Evolutionary conservation across 192 early-diverging fungal genomes (phyloP), one percentile per base, ranked within the genome.

Genomic region (Coemansia sp.): DNA sequence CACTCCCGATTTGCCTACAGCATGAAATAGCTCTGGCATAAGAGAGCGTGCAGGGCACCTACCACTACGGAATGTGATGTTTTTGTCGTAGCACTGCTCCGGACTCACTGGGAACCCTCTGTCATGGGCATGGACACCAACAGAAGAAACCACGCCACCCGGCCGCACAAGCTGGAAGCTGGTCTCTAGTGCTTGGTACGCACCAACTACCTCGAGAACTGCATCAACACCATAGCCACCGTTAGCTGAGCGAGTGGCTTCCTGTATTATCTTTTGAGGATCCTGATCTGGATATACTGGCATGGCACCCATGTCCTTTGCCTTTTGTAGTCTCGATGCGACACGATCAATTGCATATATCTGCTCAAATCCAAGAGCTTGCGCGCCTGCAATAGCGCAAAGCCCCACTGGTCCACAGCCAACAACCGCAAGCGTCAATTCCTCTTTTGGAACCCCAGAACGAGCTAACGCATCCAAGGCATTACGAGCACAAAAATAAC

Each of bases 341-440:
- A 84, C 73, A 18, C 71, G 67, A 56, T 86, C 85, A 19, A 84
- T 61, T 0, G 79, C 83, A 62, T 70, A 82, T 4, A 84, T 43
- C 9, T 54, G 68, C n/a, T 72, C 77, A 19, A 72, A 65, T 0
- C 82, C 82, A 7, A 84, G 74, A 42, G 63, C 49, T 21, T 43
- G 62, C 5, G 84, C 74, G 18, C 77, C 68, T 21, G 82, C 65
- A 52, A 86, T 68, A 7, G 85, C 76, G 51, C 84, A 77, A 51
- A 84, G 66, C 0, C 85, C 87, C 16, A 88, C 87, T 4, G 87
- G 87, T 16, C 87, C 87, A 39, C 85, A 84, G 6, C 87, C 87
- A 11, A 88, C 65, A 8, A 88, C 73, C 12, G 80, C 79, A 18
- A 82, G 70, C 12, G 76, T 65, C 12, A 81, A 68, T 36, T 73